These are phyloP conservation scores for Eutypella sp. DNA, from an alignment of 2,329 filamentous ascomycete genomes.

Conservation along the genomic window DNA sequence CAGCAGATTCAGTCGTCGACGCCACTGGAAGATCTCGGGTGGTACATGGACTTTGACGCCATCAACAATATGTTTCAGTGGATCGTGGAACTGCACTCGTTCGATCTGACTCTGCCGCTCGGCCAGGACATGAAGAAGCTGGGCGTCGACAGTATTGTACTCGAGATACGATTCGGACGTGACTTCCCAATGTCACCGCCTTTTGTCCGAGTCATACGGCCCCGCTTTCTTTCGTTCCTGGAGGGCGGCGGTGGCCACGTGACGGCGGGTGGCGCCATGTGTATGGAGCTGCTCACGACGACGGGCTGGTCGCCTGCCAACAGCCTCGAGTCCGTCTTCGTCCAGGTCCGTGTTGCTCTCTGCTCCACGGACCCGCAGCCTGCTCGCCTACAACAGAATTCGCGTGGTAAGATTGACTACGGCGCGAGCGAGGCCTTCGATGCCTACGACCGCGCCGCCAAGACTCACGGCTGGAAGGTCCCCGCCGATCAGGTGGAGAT, in stretches of 20 bases:
- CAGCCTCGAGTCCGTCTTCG: conserved; percentile 71
- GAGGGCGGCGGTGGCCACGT: conserved; percentile 80
- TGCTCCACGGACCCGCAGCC: conserved; percentile 62
- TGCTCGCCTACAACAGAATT: conserved; percentile 57
- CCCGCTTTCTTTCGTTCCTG: conserved; percentile 68
- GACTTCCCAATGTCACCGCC: conserved; percentile 76
- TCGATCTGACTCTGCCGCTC: conserved; percentile 63
- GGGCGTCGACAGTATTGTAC: conserved; percentile 61
- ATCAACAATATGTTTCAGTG: conserved; percentile 80
- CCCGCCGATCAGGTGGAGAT: conserved; percentile 53
- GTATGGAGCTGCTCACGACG: conserved; percentile 79
- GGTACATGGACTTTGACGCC: conserved; percentile 68
- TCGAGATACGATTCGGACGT: conserved; percentile 76
- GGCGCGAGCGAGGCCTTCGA: conserved; percentile 64
- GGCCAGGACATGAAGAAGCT: conserved; percentile 66
- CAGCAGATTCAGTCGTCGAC: conserved; percentile 58
- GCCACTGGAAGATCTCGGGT: conserved; percentile 65
- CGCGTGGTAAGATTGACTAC: conserved; percentile 46
- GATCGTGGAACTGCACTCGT: conserved; percentile 86
- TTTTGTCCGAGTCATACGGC: conserved; percentile 77
- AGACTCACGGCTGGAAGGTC: conserved; percentile 66
- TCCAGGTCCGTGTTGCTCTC: conserved; percentile 77
- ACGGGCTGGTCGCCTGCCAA: conserved; percentile 72
- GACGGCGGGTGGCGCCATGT: conserved; percentile 76
- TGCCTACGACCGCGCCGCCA: conserved; percentile 67